Evolutionary conservation across 805 yeast genomes (phyloP).

Genomic region (Scheffersomyces amazonensis): DNA sequence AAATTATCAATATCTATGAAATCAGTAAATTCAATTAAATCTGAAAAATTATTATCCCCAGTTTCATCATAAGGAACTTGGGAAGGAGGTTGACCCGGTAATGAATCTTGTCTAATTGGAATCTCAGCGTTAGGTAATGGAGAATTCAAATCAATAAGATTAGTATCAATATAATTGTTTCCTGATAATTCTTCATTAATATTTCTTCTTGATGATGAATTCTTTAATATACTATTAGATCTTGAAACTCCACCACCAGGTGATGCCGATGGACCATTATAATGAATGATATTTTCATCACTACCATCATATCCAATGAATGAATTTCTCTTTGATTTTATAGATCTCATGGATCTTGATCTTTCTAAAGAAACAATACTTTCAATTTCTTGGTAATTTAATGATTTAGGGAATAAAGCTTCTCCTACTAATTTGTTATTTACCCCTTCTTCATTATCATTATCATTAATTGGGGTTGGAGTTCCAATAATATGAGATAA

Average conservation of each 20-base stretch:
- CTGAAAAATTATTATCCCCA: slow-evolving; percentile 15
- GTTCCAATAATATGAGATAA: neutral
- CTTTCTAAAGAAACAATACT: slow-evolving; percentile 73
- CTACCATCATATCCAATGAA: slow-evolving; percentile 39
- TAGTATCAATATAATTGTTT: slow-evolving; percentile 8
- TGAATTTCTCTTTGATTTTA: slow-evolving; percentile 37
- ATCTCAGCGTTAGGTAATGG: neutral
- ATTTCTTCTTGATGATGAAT: slow-evolving; percentile 15
- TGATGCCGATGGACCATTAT: slow-evolving; percentile 13
- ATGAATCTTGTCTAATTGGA: neutral
- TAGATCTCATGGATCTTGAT: slow-evolving; percentile 55
- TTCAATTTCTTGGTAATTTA: slow-evolving; percentile 67
- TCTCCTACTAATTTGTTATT: slow-evolving; percentile 34
- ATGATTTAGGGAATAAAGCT: slow-evolving; percentile 67
- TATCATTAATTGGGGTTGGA: neutral
- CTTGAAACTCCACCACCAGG: slow-evolving; percentile 22
- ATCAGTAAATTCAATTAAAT: slow-evolving; percentile 40
- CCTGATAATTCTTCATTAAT: slow-evolving; percentile 8
- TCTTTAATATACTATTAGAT: slow-evolving; percentile 39
- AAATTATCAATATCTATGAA: slow-evolving; percentile 38
- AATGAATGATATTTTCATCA: slow-evolving; percentile 37
- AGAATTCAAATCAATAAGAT: neutral
- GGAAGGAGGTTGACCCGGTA: neutral
- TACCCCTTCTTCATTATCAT: too few relatives aligned
- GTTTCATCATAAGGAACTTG: neutral